Conservation (phyloP, 148 eudicot species). For the Arctostaphylos glauca region DNA sequence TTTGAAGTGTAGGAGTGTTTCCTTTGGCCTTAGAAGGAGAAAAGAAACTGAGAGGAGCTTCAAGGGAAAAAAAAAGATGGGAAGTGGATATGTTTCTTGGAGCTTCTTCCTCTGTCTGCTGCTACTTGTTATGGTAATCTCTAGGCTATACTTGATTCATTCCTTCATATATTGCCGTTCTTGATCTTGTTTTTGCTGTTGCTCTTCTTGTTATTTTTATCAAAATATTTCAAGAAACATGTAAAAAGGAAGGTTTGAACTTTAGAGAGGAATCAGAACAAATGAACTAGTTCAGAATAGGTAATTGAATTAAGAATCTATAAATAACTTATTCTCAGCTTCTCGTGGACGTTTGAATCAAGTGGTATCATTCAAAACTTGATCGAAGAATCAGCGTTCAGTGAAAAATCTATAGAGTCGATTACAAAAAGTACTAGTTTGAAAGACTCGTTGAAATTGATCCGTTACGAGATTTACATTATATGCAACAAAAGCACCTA, state of each 20-base stretch:
- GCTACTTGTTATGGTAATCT: conserved; percentile 28
- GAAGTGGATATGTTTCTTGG: conserved; percentile 8
- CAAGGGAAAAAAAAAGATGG: conserved; percentile 17
- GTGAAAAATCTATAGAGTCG: too few relatives aligned
- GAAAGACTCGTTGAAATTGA: not conserved
- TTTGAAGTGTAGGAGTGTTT: not conserved
- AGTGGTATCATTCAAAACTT: too few relatives aligned
- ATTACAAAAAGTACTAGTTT: too few relatives aligned
- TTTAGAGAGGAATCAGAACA: too few relatives aligned
- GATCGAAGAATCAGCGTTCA: too few relatives aligned
- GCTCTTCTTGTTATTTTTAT: not conserved
- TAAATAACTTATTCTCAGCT: too few relatives aligned
- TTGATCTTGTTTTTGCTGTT: not conserved
- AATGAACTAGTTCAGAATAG: too few relatives aligned
- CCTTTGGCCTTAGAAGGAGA: not conserved
- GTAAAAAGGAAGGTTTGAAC: not conserved
- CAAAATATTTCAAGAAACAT: not conserved
- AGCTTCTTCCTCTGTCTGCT: conserved; percentile 25
- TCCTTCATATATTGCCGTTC: not conserved
- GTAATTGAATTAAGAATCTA: too few relatives aligned
- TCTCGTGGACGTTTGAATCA: too few relatives aligned
- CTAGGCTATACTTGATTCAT: not conserved
- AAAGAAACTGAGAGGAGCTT: conserved; percentile 13
- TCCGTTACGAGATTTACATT: not conserved
- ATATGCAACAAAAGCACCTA: not conserved